phyloP scores from a whole-genome alignment of 371 early-diverging fungal genomes.

The Agmasoma carcini region DNA sequence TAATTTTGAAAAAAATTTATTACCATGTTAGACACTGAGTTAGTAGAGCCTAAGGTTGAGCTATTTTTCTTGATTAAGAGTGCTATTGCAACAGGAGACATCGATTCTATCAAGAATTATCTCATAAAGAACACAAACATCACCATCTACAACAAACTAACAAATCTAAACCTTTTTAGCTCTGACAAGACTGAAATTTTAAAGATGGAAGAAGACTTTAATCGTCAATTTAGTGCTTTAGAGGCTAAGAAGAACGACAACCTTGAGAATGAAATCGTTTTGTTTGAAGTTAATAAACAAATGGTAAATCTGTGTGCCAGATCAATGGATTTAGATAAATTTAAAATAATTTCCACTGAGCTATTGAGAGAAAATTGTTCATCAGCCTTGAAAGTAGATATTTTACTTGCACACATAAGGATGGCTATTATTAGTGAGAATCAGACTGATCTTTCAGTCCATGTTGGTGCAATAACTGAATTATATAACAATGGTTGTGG shows the following conservation, averaged over 20 bases:
- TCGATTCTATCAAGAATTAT: constrained; percentile 13
- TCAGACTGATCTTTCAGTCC: constrained; percentile 9
- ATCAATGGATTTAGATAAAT: constrained; percentile 24
- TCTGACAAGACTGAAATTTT: constrained; percentile 7
- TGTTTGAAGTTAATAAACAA: constrained; percentile 17
- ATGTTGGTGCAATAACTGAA: constrained; percentile 46
- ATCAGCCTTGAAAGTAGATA: constrained; percentile 35
- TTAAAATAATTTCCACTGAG: constrained; percentile 5
- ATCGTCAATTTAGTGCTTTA: constrained; percentile 13
- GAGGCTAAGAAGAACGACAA: constrained; percentile 12
- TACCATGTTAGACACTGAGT: constrained; percentile 16
- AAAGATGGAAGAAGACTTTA: constrained; percentile 1
- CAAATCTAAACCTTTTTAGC: constrained; percentile 11
- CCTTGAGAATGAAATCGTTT: constrained; percentile 22
- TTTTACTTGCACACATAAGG: constrained; percentile 39
- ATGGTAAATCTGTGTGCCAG: constrained; percentile 29
- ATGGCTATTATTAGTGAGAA: constrained; percentile 40
- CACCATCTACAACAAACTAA: constrained; percentile 8
- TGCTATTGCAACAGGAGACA: not conserved
- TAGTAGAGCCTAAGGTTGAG: constrained; percentile 12
- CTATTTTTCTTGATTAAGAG: constrained; percentile 1
- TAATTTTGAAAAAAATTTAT: too few relatives aligned
- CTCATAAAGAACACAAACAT: constrained; percentile 15
- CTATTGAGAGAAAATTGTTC: constrained; percentile 17
- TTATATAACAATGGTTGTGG: constrained; percentile 89